Percentiles rank a stretch among this genome's conserved stretches.
These are phyloP conservation scores for Houttuynia cordata DNA, from an alignment of 164 flowering plant species.

Conservation along the genomic window DNA sequence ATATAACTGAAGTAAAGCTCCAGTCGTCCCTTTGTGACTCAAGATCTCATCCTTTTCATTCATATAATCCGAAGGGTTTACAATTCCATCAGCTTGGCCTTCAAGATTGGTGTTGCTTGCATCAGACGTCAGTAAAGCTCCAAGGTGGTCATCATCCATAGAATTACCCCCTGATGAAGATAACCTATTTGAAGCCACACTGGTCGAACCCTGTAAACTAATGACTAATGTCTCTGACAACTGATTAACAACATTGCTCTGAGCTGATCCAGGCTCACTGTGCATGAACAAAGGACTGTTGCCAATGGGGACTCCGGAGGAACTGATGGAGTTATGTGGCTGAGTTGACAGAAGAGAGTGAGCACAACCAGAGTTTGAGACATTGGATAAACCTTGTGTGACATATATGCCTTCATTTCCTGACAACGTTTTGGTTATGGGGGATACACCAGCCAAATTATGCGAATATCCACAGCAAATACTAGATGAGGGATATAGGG, in stretches of 20 bases:
- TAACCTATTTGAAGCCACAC: slow-evolving; percentile 23
- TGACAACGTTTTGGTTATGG: slow-evolving; percentile 14
- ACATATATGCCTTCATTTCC: slow-evolving; percentile 26
- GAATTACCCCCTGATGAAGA: slow-evolving; percentile 22
- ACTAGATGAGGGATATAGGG: slow-evolving; percentile 10
- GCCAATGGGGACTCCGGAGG: slow-evolving; percentile 26
- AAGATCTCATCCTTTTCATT: slow-evolving; percentile 16
- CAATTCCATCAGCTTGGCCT: slow-evolving; percentile 17
- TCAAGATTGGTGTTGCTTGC: slow-evolving; percentile 21
- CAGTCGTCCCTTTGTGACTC: slow-evolving; percentile 15
- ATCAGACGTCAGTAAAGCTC: slow-evolving; percentile 23
- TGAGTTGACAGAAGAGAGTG: slow-evolving; percentile 82
- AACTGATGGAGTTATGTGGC: slow-evolving; percentile 29
- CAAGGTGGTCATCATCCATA: slow-evolving; percentile 21
- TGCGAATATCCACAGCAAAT: slow-evolving; percentile 22
- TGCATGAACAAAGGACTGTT: slow-evolving; percentile 15
- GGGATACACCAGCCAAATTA: slow-evolving; percentile 14
- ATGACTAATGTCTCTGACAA: slow-evolving; percentile 20
- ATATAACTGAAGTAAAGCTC: slow-evolving; percentile 43
- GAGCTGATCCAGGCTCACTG: slow-evolving; percentile 7
- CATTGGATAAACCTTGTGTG: slow-evolving; percentile 28
- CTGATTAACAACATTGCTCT: slow-evolving; percentile 16
- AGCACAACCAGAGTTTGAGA: slow-evolving; percentile 49
- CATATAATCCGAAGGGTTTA: slow-evolving; percentile 20
- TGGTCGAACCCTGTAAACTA: slow-evolving; percentile 24